Percentiles rank a stretch among this genome's conserved stretches.
Evolutionary conservation across 441 rosid species (phyloP).

Genomic region (Arabidopsis lyrata): DNA sequence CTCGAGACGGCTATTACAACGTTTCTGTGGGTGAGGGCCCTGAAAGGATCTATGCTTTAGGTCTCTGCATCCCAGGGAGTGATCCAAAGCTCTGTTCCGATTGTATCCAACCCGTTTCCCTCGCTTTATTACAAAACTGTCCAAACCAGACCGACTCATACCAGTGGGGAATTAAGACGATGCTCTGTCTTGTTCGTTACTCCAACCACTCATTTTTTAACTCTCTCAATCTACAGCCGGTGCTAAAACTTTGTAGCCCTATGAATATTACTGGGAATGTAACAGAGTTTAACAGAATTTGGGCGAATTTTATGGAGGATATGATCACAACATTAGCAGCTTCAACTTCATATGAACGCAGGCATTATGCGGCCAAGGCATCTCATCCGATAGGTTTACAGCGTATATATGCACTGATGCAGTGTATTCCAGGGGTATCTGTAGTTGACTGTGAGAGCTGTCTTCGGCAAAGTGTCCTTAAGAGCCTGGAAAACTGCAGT

Average conservation of each 20-base stretch:
- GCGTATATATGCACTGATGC: conserved; percentile 29
- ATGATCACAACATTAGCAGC: not conserved
- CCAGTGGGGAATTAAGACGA: conserved; percentile 35
- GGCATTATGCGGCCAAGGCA: conserved; percentile 3
- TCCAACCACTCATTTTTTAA: conserved; percentile 24
- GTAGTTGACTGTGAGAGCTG: not conserved
- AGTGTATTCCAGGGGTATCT: conserved; percentile 36
- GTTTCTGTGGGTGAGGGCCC: conserved; percentile 26
- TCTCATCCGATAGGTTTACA: not conserved
- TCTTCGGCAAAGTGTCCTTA: not conserved
- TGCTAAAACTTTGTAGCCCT: too few relatives aligned
- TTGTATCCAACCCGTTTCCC: conserved; percentile 6
- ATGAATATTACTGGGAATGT: not conserved
- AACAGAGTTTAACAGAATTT: conserved; percentile 7
- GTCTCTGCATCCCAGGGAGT: conserved; percentile 32
- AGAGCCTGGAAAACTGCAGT: too few relatives aligned
- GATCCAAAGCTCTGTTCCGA: conserved; percentile 20
- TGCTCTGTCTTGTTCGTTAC: conserved; percentile 37
- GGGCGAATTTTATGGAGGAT: conserved; percentile 8
- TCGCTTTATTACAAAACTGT: not conserved
- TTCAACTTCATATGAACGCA: not conserved
- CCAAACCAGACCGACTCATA: conserved; percentile 37
- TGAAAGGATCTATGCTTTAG: conserved; percentile 33
- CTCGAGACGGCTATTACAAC: conserved; percentile 6
- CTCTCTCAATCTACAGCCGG: not conserved